These are phyloP conservation scores for Trypanosoma vivax DNA, from an alignment of 208 protist genomes.

Conservation along the genomic window DNA sequence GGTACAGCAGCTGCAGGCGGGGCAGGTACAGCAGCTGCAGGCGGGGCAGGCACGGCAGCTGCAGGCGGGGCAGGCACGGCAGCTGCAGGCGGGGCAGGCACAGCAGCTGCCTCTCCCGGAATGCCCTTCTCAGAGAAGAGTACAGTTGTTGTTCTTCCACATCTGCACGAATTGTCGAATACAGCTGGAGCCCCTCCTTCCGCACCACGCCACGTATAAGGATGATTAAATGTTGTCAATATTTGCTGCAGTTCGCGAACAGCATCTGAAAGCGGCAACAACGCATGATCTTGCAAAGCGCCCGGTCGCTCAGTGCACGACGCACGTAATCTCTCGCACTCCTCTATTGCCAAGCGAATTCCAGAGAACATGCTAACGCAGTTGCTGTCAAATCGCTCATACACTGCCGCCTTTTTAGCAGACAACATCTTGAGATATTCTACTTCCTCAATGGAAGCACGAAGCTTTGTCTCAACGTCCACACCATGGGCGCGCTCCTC, in stretches of 20 bases:
- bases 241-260: not conserved
- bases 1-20: conserved; percentile 8
- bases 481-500: conserved; percentile 20
- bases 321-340: conserved; percentile 14
- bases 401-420: conserved; percentile 20
- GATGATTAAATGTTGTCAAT: not conserved
- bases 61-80: conserved; percentile 7
- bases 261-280: not conserved
- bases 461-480: conserved; percentile 31
- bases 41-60: conserved; percentile 1
- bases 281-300: not conserved
- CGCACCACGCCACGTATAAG: too few relatives aligned
- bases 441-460: conserved; percentile 28
- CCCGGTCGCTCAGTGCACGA: conserved; percentile 9
- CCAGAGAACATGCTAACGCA: conserved; percentile 37
- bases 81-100: conserved; percentile 9
- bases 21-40: conserved; percentile 4
- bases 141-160: too few relatives aligned
- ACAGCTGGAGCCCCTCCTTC: not conserved
- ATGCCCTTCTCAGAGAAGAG: not conserved
- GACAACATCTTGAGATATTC: conserved; percentile 20
- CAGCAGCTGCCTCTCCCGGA: not conserved
- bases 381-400: conserved; percentile 26
- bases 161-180: too few relatives aligned
- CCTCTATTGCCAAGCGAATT: conserved; percentile 38